Conservation (phyloP, 768 basidiomycete genomes). For the Boletus pseudopeckii region DNA sequence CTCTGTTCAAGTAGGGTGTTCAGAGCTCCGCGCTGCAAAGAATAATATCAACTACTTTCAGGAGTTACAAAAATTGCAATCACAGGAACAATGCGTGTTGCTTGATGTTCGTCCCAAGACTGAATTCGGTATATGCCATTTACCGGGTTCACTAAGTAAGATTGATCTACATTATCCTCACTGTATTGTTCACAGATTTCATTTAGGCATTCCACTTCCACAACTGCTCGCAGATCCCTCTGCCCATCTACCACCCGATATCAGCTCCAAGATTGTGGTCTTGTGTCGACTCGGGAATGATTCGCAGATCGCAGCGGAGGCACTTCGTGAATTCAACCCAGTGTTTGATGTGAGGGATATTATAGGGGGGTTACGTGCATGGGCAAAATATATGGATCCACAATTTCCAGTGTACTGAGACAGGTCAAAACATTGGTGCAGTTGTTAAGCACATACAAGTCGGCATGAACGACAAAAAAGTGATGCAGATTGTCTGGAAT, state of each 20-base stretch:
- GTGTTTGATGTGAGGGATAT: constrained; percentile 56
- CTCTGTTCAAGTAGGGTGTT: constrained; percentile 37
- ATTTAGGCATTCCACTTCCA: constrained; percentile 69
- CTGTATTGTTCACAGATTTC: constrained; percentile 1
- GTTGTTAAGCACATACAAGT: constrained; percentile 3
- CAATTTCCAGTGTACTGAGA: constrained; percentile 76
- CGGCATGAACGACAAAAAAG: neutral
- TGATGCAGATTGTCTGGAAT: constrained; percentile 1
- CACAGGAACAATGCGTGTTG: constrained; percentile 35
- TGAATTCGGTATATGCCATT: constrained; percentile 84
- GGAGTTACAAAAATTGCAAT: constrained; percentile 46
- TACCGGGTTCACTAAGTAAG: constrained; percentile 74
- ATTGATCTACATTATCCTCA: constrained; percentile 1
- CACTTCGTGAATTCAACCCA: constrained; percentile 23
- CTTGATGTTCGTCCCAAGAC: constrained; percentile 77
- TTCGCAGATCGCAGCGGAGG: constrained; percentile 79
- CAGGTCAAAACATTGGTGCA: neutral
- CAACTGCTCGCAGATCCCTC: constrained; percentile 60
- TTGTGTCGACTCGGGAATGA: constrained; percentile 92
- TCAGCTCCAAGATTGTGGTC: constrained; percentile 42
- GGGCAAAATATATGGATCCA: constrained; percentile 71
- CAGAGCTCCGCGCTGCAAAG: neutral
- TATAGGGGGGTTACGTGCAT: constrained; percentile 78
- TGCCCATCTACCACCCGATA: constrained; percentile 33
- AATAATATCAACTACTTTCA: constrained; percentile 24